A percentile compares a stretch with the other conserved stretches of the same genome.
Evolutionary conservation across 208 protist species (phyloP).

Genomic region (Leishmania mexicana): DNA sequence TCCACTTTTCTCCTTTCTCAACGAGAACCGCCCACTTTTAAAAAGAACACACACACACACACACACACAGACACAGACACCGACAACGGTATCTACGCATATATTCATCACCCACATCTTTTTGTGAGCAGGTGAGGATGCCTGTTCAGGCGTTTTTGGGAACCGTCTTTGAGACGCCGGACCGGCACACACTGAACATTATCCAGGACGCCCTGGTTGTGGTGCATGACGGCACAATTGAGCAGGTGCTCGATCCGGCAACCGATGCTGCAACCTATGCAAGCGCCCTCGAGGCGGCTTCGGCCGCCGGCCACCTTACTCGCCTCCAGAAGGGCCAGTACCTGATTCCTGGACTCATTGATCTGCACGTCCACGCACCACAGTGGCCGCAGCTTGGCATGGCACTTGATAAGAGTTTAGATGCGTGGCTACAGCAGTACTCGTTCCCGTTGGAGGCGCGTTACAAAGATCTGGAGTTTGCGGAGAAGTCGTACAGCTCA

Average conservation of each 20-base stretch:
- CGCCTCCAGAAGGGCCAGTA: constrained; percentile 52
- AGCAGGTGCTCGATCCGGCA: constrained; percentile 46
- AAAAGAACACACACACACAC: too few relatives aligned
- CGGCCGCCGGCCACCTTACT: constrained; percentile 32
- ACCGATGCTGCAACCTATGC: constrained; percentile 26
- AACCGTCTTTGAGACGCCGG: constrained; percentile 63
- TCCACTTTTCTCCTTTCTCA: background rate
- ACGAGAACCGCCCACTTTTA: background rate
- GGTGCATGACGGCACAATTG: constrained; percentile 51
- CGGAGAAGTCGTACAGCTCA: constrained; percentile 68
- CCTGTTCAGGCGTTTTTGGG: constrained; percentile 26
- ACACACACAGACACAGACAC: background rate
- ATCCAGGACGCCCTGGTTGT: constrained; percentile 52
- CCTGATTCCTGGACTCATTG: constrained; percentile 92
- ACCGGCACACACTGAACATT: constrained; percentile 40
- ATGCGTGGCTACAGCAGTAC: constrained; percentile 92
- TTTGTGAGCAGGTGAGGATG: constrained; percentile 1
- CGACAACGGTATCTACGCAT: background rate
- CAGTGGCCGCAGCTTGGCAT: constrained; percentile 91
- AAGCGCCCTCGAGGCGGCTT: constrained; percentile 25
- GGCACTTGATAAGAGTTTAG: constrained; percentile 81
- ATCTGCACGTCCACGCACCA: constrained; percentile 94
- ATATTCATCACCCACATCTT: background rate
- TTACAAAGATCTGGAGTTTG: constrained; percentile 82
- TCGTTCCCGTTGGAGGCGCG: constrained; percentile 93